Evolutionary conservation across 805 yeast species (phyloP), one percentile per base, ranked within the genome.

Genomic region (Metschnikowia kofuensis): DNA sequence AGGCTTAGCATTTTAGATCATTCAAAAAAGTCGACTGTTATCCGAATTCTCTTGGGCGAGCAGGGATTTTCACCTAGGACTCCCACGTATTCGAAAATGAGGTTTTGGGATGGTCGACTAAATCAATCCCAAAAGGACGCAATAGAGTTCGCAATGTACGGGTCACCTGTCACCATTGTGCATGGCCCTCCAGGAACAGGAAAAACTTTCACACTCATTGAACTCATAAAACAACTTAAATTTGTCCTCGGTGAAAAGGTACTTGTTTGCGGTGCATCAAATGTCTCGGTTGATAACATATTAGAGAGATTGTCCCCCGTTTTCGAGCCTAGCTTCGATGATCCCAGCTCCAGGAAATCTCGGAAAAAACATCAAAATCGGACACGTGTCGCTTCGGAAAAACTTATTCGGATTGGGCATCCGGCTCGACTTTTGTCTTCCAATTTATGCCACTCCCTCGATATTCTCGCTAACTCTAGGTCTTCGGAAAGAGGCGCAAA

Each of bases 191-290:
- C 91, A 0, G 92, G 92, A 4, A 85, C 92, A 0, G 92, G 92
- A 10, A 80, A 82, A 51, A 92, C 98, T 0, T 85, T 84, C 53
- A 91, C 97, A 0, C 58, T 92, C 6, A 82, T 91, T 9, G 97
- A 92, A 59, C 69, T 88, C 7, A 83, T 90, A 35, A 79, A 85
- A 44, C 97, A 91, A 61, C 69, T 89, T 44, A 74, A 82, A 1
- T 70, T 69, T 8, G 67, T 66, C 12, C 59, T 59, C 6, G 57
- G 63, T 13, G 76, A 74, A 45, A 66, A 90, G 40, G 83, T 92
- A 0, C 69, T 92, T 29, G 91, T 92, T 0, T 91, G 97, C 69
- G 97, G 97, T 0, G 96, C 98, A 0, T 90, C 97, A 0, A 92
- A 92, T 63, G 84, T 90, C 13, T 82, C 97, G 0, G 96, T 91